phyloP scores from a whole-genome alignment of 345 rosid species.

The Corymbia maculata region DNA sequence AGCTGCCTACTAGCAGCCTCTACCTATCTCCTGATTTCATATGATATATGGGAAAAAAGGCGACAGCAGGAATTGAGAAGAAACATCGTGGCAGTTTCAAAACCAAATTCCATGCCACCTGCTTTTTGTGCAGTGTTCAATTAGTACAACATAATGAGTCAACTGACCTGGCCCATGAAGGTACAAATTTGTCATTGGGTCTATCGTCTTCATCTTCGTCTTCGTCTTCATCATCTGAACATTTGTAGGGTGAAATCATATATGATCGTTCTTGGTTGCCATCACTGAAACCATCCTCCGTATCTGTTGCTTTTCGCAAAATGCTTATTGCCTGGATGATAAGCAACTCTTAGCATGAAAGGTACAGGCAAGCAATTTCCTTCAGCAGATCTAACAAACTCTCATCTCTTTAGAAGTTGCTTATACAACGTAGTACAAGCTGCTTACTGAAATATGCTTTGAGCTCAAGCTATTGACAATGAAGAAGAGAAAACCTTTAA shows the following conservation, averaged over 20 bases:
- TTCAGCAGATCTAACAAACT: neutral
- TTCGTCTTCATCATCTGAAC: conserved; percentile 82
- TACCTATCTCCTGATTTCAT: neutral
- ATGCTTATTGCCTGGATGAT: conserved; percentile 23
- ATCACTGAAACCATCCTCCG: neutral
- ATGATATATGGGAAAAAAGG: neutral
- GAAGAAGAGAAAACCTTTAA: neutral
- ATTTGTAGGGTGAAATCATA: conserved; percentile 84
- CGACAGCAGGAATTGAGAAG: neutral
- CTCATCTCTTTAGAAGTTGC: neutral
- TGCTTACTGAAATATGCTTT: neutral
- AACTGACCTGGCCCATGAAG: conserved; percentile 85
- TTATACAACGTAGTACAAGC: neutral
- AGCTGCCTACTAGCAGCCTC: neutral
- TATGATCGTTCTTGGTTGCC: conserved; percentile 49
- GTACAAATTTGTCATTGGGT: conserved; percentile 47
- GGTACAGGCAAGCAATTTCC: neutral
- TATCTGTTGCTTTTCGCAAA: conserved; percentile 11
- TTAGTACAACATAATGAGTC: neutral
- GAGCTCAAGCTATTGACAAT: neutral
- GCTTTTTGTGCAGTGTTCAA: neutral
- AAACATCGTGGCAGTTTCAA: neutral
- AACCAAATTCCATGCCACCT: neutral
- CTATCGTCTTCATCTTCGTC: conserved; percentile 26
- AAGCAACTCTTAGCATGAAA: neutral